Percentiles rank a stretch among this genome's conserved stretches.
These are phyloP conservation scores for Entomophthora muscae DNA, from an alignment of 371 early-diverging fungal genomes.

Conservation along the genomic window DNA sequence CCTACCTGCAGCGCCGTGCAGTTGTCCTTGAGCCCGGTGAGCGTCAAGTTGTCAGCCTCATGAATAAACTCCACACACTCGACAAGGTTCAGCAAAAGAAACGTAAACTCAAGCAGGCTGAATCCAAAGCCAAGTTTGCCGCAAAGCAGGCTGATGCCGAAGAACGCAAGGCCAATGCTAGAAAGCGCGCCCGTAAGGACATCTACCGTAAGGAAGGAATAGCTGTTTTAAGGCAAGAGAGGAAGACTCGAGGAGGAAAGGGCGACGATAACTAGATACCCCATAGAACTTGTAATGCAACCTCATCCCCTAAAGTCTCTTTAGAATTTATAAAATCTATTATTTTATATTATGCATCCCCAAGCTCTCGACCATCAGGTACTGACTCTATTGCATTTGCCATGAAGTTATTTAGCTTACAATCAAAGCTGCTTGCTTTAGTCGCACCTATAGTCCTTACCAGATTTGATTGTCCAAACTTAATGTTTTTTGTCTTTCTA, in stretches of 20 bases:
- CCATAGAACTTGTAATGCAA: too few species aligned
- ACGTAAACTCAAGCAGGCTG: conserved; percentile 41
- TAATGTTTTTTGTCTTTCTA: too few species aligned
- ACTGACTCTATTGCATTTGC: too few species aligned
- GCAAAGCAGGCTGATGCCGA: conserved; percentile 42
- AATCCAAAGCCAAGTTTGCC: conserved; percentile 23
- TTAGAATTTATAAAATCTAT: too few species aligned
- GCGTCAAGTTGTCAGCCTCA: conserved; percentile 56
- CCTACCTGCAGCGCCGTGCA: conserved; percentile 48
- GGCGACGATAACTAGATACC: too few species aligned
- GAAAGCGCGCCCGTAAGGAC: conserved; percentile 13
- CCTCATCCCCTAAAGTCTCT: too few species aligned
- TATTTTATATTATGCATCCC: too few species aligned
- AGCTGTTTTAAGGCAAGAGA: neutral
- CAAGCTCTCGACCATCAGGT: too few species aligned
- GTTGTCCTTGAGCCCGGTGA: conserved; percentile 82
- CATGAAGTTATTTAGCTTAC: too few species aligned
- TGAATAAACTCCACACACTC: conserved; percentile 75
- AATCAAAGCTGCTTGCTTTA: too few species aligned
- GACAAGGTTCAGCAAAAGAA: conserved; percentile 64
- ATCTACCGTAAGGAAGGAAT: conserved; percentile 7
- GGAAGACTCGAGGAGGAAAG: neutral
- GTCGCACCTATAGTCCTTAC: too few species aligned
- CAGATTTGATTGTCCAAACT: too few species aligned
- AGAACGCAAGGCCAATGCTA: conserved; percentile 24